Base-by-base conservation (phyloP, 169 alveolate species). In the Hammondia hammondi region DNA sequence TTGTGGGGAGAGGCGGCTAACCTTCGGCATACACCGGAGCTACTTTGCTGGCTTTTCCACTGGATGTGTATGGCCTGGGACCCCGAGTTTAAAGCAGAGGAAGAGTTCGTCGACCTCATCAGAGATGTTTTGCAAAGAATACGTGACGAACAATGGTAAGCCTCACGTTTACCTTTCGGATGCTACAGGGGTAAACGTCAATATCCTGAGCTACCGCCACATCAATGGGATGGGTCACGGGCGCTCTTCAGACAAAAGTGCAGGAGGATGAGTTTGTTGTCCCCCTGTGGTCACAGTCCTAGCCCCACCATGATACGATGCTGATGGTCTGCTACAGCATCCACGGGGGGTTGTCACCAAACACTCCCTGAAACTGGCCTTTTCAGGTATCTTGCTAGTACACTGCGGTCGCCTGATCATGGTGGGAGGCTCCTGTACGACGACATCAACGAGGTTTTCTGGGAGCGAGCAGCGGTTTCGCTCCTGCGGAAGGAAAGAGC, bases 1-100 rank as follows among this genome's bases (percentile, higher is more conserved):
- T 70, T 93, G 17, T 93, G 95, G 95, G 95, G 93, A 35, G 95
- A 93, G 93, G 93, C 95, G 12, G 93, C 93, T 37, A 93, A 93
- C 48, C 95, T 93, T 32, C 91, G 95, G 46, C 95, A 93, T 43
- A 88, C 93, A 2, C 95, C 95, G 35, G 95, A 93, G 93, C 91
- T 93, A 29, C 91, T 93, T 71, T 88, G 93, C 77, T 93, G 93
- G 93, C 57, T 93, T 27, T 93, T 93, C 73, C 95, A 93, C 85
- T 93, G 95, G 95, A n/a, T 93, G 77, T 88, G 93, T 81, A 35
- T 73, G 93, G 93, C 93, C 32, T 93, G 95, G 95, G 93, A 93
- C 91, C 89, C 89, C 56, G 81, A 70, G n/a, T 93, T 85, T 39
- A 71, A n/a, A 45, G 85, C 95, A 35, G 95, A 93, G 61, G 95